Percentiles rank a stretch among this genome's conserved stretches.
These are phyloP conservation scores for Paramecium pentaurelia DNA, from an alignment of 73 alveolate genomes.

Conservation along the genomic window DNA sequence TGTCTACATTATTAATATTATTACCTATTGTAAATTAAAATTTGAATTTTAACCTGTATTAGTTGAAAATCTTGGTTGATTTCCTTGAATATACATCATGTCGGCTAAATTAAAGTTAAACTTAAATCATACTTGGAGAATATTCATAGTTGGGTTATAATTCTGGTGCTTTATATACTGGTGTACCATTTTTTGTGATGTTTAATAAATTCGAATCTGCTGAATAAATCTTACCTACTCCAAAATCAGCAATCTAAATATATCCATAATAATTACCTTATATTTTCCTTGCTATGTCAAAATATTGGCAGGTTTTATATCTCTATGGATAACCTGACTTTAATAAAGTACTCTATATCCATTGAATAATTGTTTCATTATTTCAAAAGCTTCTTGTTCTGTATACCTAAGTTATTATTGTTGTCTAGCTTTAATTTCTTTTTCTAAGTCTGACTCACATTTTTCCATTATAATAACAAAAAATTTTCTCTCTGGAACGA, in stretches of 20 bases:
- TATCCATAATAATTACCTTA: background rate
- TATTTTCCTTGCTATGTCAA: background rate
- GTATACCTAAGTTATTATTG: background rate
- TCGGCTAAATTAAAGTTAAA: background rate
- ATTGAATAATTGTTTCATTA: background rate
- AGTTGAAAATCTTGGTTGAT: background rate
- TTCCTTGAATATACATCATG: background rate
- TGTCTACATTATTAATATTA: background rate
- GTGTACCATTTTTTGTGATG: background rate
- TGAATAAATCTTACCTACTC: background rate
- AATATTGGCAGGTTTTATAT: constrained; percentile 56
- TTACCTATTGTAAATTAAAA: background rate
- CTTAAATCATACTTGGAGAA: background rate
- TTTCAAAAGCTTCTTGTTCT: background rate
- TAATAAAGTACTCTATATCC: background rate
- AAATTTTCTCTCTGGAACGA: background rate
- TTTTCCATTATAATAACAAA: constrained; percentile 7
- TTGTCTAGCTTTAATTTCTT: background rate
- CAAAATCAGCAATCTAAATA: constrained; percentile 42
- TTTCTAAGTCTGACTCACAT: constrained; percentile 4
- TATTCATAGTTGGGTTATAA: background rate
- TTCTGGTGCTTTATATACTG: background rate
- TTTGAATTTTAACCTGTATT: background rate
- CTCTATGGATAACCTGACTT: constrained; percentile 44
- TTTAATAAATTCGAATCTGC: background rate